Evolutionary conservation across 176 grass and related monocot genomes (phyloP).

Genomic region (Calamus simplicifolius): DNA sequence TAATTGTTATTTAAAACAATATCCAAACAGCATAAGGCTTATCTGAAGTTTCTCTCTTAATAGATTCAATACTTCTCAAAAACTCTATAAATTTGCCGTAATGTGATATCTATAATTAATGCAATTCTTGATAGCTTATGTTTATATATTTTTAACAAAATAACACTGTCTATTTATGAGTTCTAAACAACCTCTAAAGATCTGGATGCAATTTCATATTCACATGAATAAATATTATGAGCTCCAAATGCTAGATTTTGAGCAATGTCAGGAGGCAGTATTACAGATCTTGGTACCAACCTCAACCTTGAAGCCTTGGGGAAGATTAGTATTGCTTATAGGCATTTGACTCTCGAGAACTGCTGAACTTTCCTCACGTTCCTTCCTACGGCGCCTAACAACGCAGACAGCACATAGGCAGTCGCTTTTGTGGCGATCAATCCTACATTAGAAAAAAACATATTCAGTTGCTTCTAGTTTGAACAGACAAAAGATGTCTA

Average conservation of each 20-base stretch:
- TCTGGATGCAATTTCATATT: neutral
- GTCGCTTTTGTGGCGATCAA: slow-evolving; percentile 63
- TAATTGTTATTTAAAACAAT: too few relatives aligned
- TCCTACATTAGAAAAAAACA: slow-evolving; percentile 37
- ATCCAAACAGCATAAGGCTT: too few relatives aligned
- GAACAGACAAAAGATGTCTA: too few relatives aligned
- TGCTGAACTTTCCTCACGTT: slow-evolving; percentile 49
- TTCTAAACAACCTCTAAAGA: too few relatives aligned
- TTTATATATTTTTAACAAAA: too few relatives aligned
- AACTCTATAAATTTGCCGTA: too few relatives aligned
- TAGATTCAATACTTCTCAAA: too few relatives aligned
- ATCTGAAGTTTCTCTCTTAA: too few relatives aligned
- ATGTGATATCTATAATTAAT: too few relatives aligned
- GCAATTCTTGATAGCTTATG: too few relatives aligned
- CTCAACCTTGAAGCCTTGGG: slow-evolving; percentile 38
- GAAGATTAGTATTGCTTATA: slow-evolving; percentile 28
- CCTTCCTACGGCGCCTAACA: slow-evolving; percentile 70
- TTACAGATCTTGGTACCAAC: slow-evolving; percentile 27
- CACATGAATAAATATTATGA: neutral
- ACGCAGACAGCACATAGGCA: slow-evolving; percentile 72
- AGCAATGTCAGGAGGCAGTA: slow-evolving; percentile 4
- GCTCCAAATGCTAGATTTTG: neutral
- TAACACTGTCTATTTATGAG: too few relatives aligned
- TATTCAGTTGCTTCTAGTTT: neutral
- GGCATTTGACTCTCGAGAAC: slow-evolving; percentile 34